Evolutionary conservation across 441 rosid genomes (phyloP), one percentile per base, ranked within the genome.

Genomic region (Breynia disticha): DNA sequence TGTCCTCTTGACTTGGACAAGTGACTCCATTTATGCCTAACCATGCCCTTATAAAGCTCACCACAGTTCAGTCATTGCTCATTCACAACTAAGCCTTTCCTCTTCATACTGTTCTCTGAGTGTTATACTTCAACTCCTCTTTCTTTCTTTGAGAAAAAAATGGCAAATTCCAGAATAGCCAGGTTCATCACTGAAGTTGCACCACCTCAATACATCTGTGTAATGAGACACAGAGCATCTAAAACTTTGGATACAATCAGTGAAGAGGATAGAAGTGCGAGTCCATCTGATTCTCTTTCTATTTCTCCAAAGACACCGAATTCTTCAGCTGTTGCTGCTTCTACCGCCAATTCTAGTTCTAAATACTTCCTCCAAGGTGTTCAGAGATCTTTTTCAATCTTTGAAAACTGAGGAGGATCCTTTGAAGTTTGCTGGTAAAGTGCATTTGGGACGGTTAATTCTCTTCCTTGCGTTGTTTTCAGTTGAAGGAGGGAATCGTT

Each of bases 221-320:
- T 91, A 57, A 78, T 82, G 73, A 82, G 98, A 72, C 78, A 56
- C 18, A 71, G 89, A 70, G 69, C 90, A 28, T 70, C 79, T 16
- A 84, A 79, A 71, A 76, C 83, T 80, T 39, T 88, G 55, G 98
- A 91, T 63, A 88, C 98, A 5, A 87, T 90, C 42, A 79, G 63
- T 49, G 98, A 90, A 70, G 96, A 90, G 52, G 98, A 85, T 35
- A 71, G 71, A 49, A 82, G 81, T 56, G 74, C 38, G 4, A n/a
- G 47, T 24, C 55, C 48, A 7, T 57, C 49, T 56, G 73, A 76
- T 41, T 60, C 74, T 41, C 52, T 59, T 42, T 10, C 59, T 49
- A 52, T 62, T 48, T 13, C 68, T 15, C 15, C 48, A 1, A 11
- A 51, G 2, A 12, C 19, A 41, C 19, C 53, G 11, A 45, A 59